Evolutionary conservation across 371 early-diverging fungal genomes (phyloP).

Genomic region (Dichotomocladium elegans): DNA sequence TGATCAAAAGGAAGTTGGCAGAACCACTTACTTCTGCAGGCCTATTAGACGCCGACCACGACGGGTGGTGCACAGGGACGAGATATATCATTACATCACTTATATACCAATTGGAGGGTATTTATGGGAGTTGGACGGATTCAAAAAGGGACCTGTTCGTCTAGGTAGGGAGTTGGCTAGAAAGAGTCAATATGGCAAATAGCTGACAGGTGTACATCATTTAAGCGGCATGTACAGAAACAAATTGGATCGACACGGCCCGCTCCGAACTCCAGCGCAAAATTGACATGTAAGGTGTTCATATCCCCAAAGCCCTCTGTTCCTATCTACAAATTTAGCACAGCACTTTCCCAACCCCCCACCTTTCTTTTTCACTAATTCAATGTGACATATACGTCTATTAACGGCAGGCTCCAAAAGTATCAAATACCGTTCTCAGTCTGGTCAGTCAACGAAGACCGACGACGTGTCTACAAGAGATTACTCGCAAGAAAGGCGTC

Average conservation of each 20-base stretch:
- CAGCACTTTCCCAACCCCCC: too few species aligned
- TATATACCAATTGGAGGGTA: conserved; percentile 38
- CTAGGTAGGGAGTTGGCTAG: conserved; percentile 28
- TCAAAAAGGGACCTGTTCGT: conserved; percentile 35
- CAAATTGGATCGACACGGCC: conserved; percentile 20
- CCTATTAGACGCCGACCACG: conserved; percentile 6
- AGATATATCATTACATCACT: conserved; percentile 38
- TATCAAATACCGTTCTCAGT: conserved; percentile 20
- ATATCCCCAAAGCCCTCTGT: too few species aligned
- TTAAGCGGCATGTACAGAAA: conserved; percentile 20
- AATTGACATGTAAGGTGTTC: conserved; percentile 15
- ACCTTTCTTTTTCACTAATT: too few species aligned
- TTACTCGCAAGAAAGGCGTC: conserved; percentile 8
- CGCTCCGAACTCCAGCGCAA: conserved; percentile 17
- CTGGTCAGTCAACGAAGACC: conserved; percentile 21
- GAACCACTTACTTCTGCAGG: not conserved
- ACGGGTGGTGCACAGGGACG: conserved; percentile 1
- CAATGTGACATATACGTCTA: conserved; percentile 2
- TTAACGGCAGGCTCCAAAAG: conserved; percentile 8
- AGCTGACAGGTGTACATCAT: too few species aligned
- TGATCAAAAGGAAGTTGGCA: too few species aligned
- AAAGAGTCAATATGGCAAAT: too few species aligned
- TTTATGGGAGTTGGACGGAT: conserved; percentile 49
- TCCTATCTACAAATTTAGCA: too few species aligned
- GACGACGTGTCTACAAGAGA: conserved; percentile 17